These are phyloP conservation scores for Chrysopogon serrulatus DNA, from an alignment of 176 grass and related monocot species.

Conservation along the genomic window DNA sequence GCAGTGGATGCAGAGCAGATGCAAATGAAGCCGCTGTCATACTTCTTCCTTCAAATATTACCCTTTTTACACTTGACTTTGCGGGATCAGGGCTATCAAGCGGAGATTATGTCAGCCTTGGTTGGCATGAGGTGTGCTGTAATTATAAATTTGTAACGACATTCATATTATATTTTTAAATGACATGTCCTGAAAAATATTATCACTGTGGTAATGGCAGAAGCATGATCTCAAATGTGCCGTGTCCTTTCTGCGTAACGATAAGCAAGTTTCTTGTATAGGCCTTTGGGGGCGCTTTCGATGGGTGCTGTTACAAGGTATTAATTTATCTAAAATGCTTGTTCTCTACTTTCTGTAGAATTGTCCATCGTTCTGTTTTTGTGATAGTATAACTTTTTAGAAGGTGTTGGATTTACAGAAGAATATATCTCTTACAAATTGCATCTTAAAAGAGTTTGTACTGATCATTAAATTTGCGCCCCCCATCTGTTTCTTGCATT, in stretches of 20 bases:
- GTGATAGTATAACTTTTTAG: background rate
- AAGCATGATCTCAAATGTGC: conserved; percentile 93
- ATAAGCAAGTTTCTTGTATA: conserved; percentile 93
- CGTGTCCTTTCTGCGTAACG: conserved; percentile 73
- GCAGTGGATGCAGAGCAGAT: conserved; percentile 99
- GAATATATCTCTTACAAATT: background rate
- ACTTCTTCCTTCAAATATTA: conserved; percentile 98
- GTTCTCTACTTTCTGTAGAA: background rate
- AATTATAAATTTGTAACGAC: conserved; percentile 1
- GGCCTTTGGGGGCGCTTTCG: conserved; percentile 96
- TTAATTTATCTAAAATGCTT: conserved; percentile 7
- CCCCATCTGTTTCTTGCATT: background rate
- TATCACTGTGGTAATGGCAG: conserved; percentile 38
- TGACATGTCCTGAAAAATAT: conserved; percentile 17
- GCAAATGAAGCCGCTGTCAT: conserved; percentile 98
- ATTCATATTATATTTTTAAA: conserved; percentile 7
- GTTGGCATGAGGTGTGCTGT: conserved; percentile 91
- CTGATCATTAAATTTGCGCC: background rate
- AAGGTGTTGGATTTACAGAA: background rate
- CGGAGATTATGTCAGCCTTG: conserved; percentile 97
- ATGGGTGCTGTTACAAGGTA: conserved; percentile 99
- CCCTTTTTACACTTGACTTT: conserved; percentile 96
- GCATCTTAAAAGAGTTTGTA: background rate
- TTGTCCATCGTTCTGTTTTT: background rate
- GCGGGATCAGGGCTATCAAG: conserved; percentile 90